Evolutionary conservation across 148 eudicot species (phyloP), one percentile per base, ranked within the genome.

Genomic region (Talinum fruticosum): DNA sequence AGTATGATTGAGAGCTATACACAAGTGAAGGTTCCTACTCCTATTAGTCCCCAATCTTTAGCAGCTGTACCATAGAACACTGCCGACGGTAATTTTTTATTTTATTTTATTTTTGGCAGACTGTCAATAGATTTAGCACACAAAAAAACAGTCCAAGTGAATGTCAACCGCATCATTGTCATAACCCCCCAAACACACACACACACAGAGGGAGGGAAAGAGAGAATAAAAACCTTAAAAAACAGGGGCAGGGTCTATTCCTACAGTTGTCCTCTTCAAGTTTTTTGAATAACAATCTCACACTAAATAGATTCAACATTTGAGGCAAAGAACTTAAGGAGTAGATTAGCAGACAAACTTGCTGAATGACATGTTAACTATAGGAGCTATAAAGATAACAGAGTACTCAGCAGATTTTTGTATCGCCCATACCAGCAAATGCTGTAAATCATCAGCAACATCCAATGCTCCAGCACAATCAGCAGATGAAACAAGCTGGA

Each of bases 381-480:
- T n/a, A 32, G 38, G 8, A 59, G 57, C 45, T n/a, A 38, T 10
- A 13, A 13, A 32, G 15, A 44, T 44, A 15, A 53, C 6, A 32
- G 0, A 41, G 13, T 35, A 64, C 57, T 30, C 15, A 12, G 54
- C 14, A 77, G 64, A 65, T 30, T 37, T 19, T 32, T 21, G 5
- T 37, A 37, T 36, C 24, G 72, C 15, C 32, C 19, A n/a, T 91
- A 96, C 99, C 99, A 96, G 81, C 78, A 96, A 86, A 81, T 90
- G 89, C 84, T 87, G 91, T 91, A 96, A 88, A 87, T 93, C 99
- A 85, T 93, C 97, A 69, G 87, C 92, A 74, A 96, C 83, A 75
- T 96, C 99, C 85, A 96, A 90, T 69, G 99, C 97, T 84, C 99
- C 99, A 84, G 96, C 94, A 90, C 95, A 96, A 86, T 96, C 99